These are phyloP conservation scores for Adenanthera pavonina DNA, from an alignment of 306 rosid genomes.

Conservation along the genomic window DNA sequence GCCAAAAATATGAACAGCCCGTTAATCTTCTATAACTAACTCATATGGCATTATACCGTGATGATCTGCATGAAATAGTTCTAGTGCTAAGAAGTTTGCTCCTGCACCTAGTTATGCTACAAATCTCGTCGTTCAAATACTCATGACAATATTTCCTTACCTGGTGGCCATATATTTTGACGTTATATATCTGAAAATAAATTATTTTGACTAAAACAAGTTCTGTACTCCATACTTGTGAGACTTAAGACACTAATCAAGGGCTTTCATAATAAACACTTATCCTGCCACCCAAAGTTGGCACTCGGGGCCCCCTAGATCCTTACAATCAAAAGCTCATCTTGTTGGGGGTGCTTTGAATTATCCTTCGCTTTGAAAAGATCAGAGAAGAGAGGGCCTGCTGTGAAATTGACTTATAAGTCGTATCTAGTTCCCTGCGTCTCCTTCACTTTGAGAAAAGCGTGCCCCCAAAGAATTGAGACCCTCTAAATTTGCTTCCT, in stretches of 20 bases:
- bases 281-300: neutral
- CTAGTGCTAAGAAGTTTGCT: neutral
- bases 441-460: no score
- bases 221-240: neutral
- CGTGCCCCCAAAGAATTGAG: no score
- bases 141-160: neutral
- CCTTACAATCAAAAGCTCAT: no score
- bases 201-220: neutral
- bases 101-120: neutral
- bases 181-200: neutral
- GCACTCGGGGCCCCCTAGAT: neutral
- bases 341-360: neutral
- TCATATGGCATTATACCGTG: neutral
- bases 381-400: neutral
- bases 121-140: neutral
- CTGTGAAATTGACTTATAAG: neutral
- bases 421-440: no score
- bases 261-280: neutral
- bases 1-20: neutral
- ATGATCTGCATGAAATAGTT: neutral
- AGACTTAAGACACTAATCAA: neutral
- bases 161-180: neutral
- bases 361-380: neutral
- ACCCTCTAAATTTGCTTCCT: no score
- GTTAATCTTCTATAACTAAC: neutral